Percentiles rank a stretch among this genome's conserved stretches.
Conservation (phyloP, 192 early-diverging fungal genomes). For the Spizellomyces sp. region DNA sequence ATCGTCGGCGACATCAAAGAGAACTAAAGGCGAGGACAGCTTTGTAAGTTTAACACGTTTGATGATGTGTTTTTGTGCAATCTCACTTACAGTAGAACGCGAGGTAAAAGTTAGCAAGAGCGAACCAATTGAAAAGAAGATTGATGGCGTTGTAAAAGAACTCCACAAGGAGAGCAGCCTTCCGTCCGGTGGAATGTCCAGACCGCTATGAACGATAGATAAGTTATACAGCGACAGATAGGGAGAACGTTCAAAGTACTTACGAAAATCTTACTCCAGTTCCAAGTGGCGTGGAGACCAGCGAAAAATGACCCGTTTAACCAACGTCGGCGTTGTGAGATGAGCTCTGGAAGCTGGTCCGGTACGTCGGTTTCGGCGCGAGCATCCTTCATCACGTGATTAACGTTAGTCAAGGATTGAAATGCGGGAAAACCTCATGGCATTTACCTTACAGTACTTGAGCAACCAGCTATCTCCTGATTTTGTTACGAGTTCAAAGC, state of each 20-base stretch:
- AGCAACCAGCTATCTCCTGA: slow-evolving; percentile 59
- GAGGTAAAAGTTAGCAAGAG: slow-evolving; percentile 57
- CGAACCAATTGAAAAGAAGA: slow-evolving; percentile 50
- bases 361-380: slow-evolving; percentile 78
- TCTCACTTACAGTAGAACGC: slow-evolving; percentile 45
- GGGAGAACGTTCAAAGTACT: background rate
- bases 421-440: too few relatives aligned
- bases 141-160: slow-evolving; percentile 71
- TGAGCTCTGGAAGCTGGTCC: slow-evolving; percentile 68
- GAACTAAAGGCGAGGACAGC: slow-evolving; percentile 7
- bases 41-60: too few relatives aligned
- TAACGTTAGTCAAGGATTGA: too few relatives aligned
- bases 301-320: slow-evolving; percentile 83
- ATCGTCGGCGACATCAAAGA: slow-evolving; percentile 36
- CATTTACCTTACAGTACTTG: slow-evolving; percentile 58
- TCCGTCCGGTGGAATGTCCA: slow-evolving; percentile 50
- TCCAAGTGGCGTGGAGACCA: slow-evolving; percentile 61
- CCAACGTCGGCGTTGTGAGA: slow-evolving; percentile 81
- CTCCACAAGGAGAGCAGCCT: slow-evolving; percentile 59
- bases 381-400: slow-evolving; percentile 32
- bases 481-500: slow-evolving; percentile 81
- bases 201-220: slow-evolving; percentile 27
- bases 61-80: slow-evolving; percentile 12
- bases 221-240: background rate
- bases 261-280: slow-evolving; percentile 44